These are phyloP conservation scores for Pestalotiopsis sp. DNA, from an alignment of 2,329 filamentous ascomycete genomes.

Conservation along the genomic window DNA sequence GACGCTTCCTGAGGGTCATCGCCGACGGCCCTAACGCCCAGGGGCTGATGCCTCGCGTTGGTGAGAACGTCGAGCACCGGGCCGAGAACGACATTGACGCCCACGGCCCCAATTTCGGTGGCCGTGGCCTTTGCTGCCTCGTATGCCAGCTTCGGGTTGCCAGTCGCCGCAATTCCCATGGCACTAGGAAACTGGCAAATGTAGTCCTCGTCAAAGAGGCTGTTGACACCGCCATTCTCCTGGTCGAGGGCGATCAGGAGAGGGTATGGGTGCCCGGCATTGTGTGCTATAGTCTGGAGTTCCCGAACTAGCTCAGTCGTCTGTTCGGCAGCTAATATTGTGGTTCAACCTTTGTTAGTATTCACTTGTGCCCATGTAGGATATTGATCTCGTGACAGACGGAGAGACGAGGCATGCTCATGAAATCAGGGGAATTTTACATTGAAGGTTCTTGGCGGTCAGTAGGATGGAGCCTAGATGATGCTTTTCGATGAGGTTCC, in stretches of 20 bases:
- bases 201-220: slow-evolving; percentile 91
- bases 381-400: background rate
- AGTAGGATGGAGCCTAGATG: slow-evolving; percentile 87
- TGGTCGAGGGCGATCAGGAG: slow-evolving; percentile 91
- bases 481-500: slow-evolving; percentile 77
- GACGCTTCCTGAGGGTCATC: slow-evolving; percentile 96
- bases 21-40: slow-evolving; percentile 86
- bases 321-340: slow-evolving; percentile 76
- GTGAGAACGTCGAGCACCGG: slow-evolving; percentile 93
- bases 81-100: slow-evolving; percentile 93
- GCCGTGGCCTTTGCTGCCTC: slow-evolving; percentile 92
- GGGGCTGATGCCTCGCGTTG: slow-evolving; percentile 86
- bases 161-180: slow-evolving; percentile 95
- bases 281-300: slow-evolving; percentile 86
- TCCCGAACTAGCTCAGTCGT: slow-evolving; percentile 87
- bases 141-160: slow-evolving; percentile 82
- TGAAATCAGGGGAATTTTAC: slow-evolving; percentile 47
- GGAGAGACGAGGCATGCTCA: background rate
- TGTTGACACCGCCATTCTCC: slow-evolving; percentile 98
- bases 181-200: slow-evolving; percentile 96
- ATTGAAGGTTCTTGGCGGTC: slow-evolving; percentile 84
- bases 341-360: background rate
- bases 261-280: slow-evolving; percentile 87
- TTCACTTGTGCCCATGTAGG: background rate
- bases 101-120: slow-evolving; percentile 87